Conservation (phyloP, 2,329 filamentous ascomycete genomes). For the Truncatella angustata region DNA sequence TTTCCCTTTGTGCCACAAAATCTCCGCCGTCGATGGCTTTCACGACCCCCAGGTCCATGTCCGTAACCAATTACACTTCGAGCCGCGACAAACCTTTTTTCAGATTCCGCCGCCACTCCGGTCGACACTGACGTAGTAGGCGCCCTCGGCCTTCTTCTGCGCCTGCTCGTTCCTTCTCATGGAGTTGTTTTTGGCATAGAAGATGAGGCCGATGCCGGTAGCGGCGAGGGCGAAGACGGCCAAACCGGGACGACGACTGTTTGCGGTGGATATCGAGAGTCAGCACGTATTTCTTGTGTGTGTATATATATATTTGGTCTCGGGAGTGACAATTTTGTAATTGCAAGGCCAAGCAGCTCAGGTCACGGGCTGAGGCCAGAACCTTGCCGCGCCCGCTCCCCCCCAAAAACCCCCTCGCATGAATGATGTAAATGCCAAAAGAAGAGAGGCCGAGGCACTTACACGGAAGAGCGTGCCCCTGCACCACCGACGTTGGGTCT, state of each 20-base stretch:
- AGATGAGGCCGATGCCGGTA: slow-evolving; percentile 26
- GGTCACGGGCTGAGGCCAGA: too few relatives aligned
- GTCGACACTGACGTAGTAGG: slow-evolving; percentile 50
- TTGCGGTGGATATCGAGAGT: not conserved
- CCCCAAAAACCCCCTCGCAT: too few relatives aligned
- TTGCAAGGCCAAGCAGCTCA: too few relatives aligned
- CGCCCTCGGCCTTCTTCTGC: slow-evolving; percentile 33
- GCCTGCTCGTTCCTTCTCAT: slow-evolving; percentile 41
- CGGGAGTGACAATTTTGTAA: too few relatives aligned
- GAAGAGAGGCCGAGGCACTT: too few relatives aligned
- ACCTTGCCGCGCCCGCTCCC: too few relatives aligned
- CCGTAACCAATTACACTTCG: not conserved
- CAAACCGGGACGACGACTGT: slow-evolving; percentile 38
- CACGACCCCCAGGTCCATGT: too few relatives aligned
- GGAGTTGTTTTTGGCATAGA: slow-evolving; percentile 34
- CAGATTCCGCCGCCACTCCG: slow-evolving; percentile 42
- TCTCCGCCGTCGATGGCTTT: too few relatives aligned
- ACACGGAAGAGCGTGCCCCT: not conserved
- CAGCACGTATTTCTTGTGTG: not conserved
- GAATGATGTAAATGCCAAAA: too few relatives aligned
- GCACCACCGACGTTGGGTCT: slow-evolving; percentile 6
- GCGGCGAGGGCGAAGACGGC: slow-evolving; percentile 31
- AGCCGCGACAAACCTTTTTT: not conserved
- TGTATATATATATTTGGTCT: too few relatives aligned
- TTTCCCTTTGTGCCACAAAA: too few relatives aligned